Percentiles rank a stretch among this genome's conserved stretches.
Conservation (phyloP, 768 basidiomycete species). For the Auricularia sp. region DNA sequence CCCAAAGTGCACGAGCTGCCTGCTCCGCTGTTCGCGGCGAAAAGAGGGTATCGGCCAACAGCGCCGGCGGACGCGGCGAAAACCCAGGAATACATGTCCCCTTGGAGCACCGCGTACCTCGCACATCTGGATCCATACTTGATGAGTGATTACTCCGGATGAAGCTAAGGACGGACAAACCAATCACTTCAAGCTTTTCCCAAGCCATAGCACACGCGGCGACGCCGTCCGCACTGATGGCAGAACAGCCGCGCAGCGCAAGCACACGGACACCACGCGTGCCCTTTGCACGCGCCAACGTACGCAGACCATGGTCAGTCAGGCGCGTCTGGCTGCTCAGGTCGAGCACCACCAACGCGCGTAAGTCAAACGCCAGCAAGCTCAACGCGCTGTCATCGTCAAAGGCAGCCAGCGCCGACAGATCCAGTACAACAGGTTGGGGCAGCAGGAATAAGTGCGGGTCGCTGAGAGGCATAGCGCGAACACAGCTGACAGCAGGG, state of each 20-base stretch:
- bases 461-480: neutral
- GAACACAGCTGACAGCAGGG: neutral
- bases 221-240: neutral
- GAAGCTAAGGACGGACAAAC: neutral
- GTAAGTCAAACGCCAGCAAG: neutral
- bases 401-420: neutral
- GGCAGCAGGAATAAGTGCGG: neutral
- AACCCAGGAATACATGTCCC: neutral
- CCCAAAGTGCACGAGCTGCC: neutral
- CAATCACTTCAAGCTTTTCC: neutral
- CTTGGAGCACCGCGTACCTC: neutral
- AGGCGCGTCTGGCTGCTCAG: neutral
- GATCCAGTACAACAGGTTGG: neutral
- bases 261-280: neutral
- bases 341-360: neutral
- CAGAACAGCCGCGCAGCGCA: neutral
- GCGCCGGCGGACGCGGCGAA: neutral
- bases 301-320: neutral
- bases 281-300: neutral
- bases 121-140: neutral
- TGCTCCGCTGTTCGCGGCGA: neutral
- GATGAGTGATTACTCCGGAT: neutral
- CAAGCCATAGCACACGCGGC: neutral
- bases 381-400: neutral
- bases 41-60: neutral